These are phyloP conservation scores for Serendipita vermifera DNA, from an alignment of 768 basidiomycete genomes.

Conservation along the genomic window DNA sequence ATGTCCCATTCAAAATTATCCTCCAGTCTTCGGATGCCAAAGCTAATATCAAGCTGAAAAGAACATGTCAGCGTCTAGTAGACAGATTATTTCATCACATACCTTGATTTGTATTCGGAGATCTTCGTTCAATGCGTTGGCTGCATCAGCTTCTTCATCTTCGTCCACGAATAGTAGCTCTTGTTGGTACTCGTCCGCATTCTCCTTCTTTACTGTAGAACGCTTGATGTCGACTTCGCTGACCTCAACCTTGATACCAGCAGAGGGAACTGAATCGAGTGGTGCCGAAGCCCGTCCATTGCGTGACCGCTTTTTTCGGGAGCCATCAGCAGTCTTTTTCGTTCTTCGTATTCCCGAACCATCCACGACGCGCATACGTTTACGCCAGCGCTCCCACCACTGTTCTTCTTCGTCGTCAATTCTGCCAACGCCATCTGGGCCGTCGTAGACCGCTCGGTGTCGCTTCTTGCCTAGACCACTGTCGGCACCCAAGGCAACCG, in stretches of 20 bases:
- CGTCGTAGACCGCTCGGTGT: background rate
- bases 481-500: too few species aligned
- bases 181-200: constrained; percentile 27
- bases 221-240: constrained; percentile 14
- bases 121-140: constrained; percentile 60
- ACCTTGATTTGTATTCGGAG: constrained; percentile 90
- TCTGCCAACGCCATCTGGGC: constrained; percentile 1
- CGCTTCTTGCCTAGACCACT: constrained; percentile 19
- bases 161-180: constrained; percentile 32
- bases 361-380: constrained; percentile 32
- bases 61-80: background rate
- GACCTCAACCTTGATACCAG: constrained; percentile 14
- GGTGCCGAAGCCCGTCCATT: constrained; percentile 19
- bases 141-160: constrained; percentile 54
- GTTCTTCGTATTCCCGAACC: constrained; percentile 23
- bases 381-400: constrained; percentile 69
- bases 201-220: constrained; percentile 13
- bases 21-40: constrained; percentile 82
- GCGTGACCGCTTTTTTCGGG: constrained; percentile 18
- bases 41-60: constrained; percentile 80
- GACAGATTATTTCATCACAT: constrained; percentile 19
- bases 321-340: constrained; percentile 22
- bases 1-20: constrained; percentile 99
- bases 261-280: constrained; percentile 19
- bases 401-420: constrained; percentile 31